Evolutionary conservation across 169 alveolate genomes (phyloP).

Genomic region (Plasmodium coatneyi): DNA sequence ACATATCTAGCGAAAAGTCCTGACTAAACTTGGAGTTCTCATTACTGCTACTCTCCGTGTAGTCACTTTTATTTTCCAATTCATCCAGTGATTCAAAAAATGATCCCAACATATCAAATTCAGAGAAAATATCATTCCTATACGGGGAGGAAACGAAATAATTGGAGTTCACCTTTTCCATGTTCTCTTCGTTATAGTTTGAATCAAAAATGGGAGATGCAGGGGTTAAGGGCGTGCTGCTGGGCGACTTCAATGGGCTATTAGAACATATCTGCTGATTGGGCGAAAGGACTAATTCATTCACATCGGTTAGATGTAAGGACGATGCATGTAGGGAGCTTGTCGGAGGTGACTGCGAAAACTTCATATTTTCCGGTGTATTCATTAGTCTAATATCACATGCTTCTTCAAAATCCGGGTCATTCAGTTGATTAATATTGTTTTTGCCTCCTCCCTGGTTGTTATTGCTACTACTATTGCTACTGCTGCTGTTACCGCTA

Average conservation of each 20-base stretch:
- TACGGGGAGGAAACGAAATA: constrained; percentile 64
- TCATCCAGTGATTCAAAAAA: constrained; percentile 70
- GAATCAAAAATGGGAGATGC: constrained; percentile 59
- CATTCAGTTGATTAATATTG: constrained; percentile 27
- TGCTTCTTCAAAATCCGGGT: constrained; percentile 75
- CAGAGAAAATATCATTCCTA: constrained; percentile 66
- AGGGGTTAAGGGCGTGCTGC: constrained; percentile 11
- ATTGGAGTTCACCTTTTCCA: constrained; percentile 66
- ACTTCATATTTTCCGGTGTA: constrained; percentile 56
- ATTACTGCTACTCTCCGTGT: constrained; percentile 64
- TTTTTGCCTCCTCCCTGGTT: not conserved
- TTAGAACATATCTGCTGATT: constrained; percentile 58
- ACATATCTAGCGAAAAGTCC: constrained; percentile 43
- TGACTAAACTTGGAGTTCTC: constrained; percentile 22
- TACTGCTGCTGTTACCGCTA: not conserved
- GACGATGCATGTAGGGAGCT: constrained; percentile 72
- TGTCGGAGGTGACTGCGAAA: constrained; percentile 74
- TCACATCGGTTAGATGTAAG: constrained; percentile 69
- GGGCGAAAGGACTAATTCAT: constrained; percentile 68
- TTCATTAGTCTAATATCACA: constrained; percentile 72
- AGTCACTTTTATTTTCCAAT: constrained; percentile 55
- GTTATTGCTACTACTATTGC: not conserved
- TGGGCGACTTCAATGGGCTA: constrained; percentile 68
- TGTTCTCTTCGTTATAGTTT: constrained; percentile 58
- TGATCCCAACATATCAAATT: constrained; percentile 64